phyloP scores from a whole-genome alignment of 2,329 filamentous ascomycete species.

The Calonectria hongkongensis region DNA sequence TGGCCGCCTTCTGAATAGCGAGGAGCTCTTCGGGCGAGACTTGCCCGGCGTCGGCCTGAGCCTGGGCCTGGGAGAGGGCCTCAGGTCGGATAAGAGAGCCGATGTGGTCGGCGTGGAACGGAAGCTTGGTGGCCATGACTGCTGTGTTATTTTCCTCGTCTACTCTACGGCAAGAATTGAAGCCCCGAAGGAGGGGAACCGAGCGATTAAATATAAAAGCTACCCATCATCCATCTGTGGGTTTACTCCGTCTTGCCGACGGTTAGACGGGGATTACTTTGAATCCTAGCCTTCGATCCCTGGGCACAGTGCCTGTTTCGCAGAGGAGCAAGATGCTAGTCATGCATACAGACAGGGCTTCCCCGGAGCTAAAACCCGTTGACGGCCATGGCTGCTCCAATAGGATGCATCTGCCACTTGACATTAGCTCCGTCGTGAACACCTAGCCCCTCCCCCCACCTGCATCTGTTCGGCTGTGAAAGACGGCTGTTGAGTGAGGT shows the following conservation, averaged over 20 bases:
- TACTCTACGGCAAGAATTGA: not conserved
- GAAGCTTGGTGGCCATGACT: slow-evolving; percentile 60
- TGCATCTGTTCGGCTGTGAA: slow-evolving; percentile 52
- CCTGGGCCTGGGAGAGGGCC: slow-evolving; percentile 73
- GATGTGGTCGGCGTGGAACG: slow-evolving; percentile 83
- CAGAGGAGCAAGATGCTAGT: slow-evolving; percentile 25
- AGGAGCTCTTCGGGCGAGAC: slow-evolving; percentile 66
- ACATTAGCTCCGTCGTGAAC: slow-evolving; percentile 46
- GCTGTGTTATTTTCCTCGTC: not conserved
- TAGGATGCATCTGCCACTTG: slow-evolving; percentile 41
- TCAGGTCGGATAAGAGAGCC: slow-evolving; percentile 82
- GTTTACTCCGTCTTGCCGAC: slow-evolving; percentile 24
- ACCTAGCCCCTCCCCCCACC: slow-evolving; percentile 50
- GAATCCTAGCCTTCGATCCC: slow-evolving; percentile 20
- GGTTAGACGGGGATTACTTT: slow-evolving; percentile 32
- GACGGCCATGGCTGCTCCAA: slow-evolving; percentile 46
- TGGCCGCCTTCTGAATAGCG: slow-evolving; percentile 75
- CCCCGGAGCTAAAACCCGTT: slow-evolving; percentile 41
- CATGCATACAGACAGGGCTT: slow-evolving; percentile 36
- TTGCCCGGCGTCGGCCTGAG: slow-evolving; percentile 69
- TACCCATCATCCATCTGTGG: not conserved
- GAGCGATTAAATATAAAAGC: slow-evolving; percentile 35
- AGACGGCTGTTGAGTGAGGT: slow-evolving; percentile 53
- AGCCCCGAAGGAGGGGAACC: slow-evolving; percentile 1
- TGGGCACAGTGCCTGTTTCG: slow-evolving; percentile 44